These are phyloP conservation scores for Nicotiana benthamiana DNA, from an alignment of 257 asterid species.

Conservation along the genomic window DNA sequence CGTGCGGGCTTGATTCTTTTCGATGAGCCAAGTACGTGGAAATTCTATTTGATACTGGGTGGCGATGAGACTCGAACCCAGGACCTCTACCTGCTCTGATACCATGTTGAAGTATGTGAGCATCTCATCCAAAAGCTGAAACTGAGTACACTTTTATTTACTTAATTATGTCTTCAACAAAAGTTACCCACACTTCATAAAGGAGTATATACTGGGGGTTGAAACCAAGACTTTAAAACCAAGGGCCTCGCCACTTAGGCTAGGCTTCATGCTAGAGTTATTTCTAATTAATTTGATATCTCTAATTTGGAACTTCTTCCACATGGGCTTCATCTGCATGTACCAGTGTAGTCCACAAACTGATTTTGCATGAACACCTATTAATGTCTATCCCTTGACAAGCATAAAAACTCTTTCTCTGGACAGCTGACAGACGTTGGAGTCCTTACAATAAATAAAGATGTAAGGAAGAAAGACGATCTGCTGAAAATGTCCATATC, in stretches of 20 bases:
- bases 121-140: too few species aligned
- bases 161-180: too few species aligned
- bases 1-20: too few species aligned
- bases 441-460: conserved; percentile 71
- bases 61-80: too few species aligned
- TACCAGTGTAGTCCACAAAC: not conserved
- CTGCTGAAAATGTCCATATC: conserved; percentile 30
- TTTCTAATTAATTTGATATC: not conserved
- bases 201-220: not conserved
- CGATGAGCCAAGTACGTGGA: too few species aligned
- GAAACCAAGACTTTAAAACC: not conserved
- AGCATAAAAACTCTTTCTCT: conserved; percentile 12
- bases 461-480: conserved; percentile 48
- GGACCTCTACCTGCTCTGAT: too few species aligned
- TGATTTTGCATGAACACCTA: not conserved
- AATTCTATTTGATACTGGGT: too few species aligned
- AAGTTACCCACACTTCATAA: not conserved
- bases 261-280: not conserved
- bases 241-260: not conserved
- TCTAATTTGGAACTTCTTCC: not conserved
- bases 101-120: too few species aligned
- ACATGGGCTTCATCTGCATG: not conserved
- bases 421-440: conserved; percentile 59
- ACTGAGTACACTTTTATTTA: too few species aligned
- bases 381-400: conserved; percentile 2